A percentile compares a stretch with the other conserved stretches of the same genome.
phyloP scores from a whole-genome alignment of 305 asterid species.

The Solanum hybrid region DNA sequence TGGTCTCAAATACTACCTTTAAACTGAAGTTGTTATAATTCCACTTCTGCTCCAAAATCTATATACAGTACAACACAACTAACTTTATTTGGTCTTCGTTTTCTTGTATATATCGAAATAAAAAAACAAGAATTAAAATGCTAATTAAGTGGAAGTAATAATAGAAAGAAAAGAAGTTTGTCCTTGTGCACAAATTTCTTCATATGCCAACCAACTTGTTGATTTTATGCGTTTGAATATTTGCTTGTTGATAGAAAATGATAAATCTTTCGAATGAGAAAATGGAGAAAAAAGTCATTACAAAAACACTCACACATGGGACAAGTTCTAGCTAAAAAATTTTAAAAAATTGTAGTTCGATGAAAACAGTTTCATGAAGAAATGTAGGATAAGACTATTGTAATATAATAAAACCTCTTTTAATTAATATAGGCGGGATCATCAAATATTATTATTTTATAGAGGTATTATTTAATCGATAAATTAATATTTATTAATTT shows the following conservation, averaged over 20 bases:
- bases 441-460: too few species aligned
- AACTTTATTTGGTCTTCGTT: background rate
- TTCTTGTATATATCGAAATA: background rate
- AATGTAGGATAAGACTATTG: too few species aligned
- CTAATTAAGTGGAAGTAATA: background rate
- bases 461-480: too few species aligned
- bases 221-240: background rate
- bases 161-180: background rate
- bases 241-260: background rate
- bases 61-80: background rate
- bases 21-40: background rate
- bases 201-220: background rate
- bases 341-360: background rate
- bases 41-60: background rate
- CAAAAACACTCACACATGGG: background rate
- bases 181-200: background rate
- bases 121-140: background rate
- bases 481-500: too few species aligned
- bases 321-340: background rate
- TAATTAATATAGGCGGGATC: too few species aligned
- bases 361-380: background rate
- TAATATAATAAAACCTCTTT: too few species aligned
- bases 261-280: background rate
- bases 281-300: background rate
- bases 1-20: background rate